Percentiles rank a stretch among this genome's conserved stretches.
These are phyloP conservation scores for Jimgerdemannia lactiflua DNA, from an alignment of 192 early-diverging fungal species.

Conservation along the genomic window DNA sequence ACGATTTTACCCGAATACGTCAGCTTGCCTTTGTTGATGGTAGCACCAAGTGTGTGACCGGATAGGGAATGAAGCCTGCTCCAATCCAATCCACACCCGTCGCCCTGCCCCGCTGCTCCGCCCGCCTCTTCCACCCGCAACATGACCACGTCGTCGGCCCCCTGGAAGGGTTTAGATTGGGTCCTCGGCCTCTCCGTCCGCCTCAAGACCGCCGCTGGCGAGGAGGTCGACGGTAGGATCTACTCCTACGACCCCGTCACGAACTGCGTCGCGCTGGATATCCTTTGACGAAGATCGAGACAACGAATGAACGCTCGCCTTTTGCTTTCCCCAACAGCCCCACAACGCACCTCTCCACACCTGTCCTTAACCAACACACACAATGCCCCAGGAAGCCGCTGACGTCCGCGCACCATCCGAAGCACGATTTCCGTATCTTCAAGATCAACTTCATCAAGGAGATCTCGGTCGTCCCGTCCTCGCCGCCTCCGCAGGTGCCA, in stretches of 20 bases:
- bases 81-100: too few relatives aligned
- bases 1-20: not conserved
- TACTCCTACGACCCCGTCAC: slow-evolving; percentile 56
- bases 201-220: slow-evolving; percentile 44
- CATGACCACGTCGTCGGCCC: not conserved
- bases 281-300: slow-evolving; percentile 36
- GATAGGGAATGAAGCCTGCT: not conserved
- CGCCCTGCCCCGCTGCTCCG: not conserved
- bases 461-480: slow-evolving; percentile 15
- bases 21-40: not conserved
- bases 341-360: not conserved
- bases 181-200: slow-evolving; percentile 24
- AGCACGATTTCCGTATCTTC: slow-evolving; percentile 52
- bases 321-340: too few relatives aligned
- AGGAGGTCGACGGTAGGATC: slow-evolving; percentile 51
- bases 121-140: not conserved
- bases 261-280: slow-evolving; percentile 64
- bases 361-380: slow-evolving; percentile 14
- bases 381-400: slow-evolving; percentile 12
- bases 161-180: not conserved
- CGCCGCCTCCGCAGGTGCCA: slow-evolving; percentile 10
- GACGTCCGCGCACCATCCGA: slow-evolving; percentile 16
- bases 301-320: not conserved
- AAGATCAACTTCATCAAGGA: slow-evolving; percentile 63
- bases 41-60: not conserved